Percentiles rank a stretch among this genome's conserved stretches.
phyloP scores from a whole-genome alignment of 2,329 filamentous ascomycete species.

The Conoideocrella luteorostrata region DNA sequence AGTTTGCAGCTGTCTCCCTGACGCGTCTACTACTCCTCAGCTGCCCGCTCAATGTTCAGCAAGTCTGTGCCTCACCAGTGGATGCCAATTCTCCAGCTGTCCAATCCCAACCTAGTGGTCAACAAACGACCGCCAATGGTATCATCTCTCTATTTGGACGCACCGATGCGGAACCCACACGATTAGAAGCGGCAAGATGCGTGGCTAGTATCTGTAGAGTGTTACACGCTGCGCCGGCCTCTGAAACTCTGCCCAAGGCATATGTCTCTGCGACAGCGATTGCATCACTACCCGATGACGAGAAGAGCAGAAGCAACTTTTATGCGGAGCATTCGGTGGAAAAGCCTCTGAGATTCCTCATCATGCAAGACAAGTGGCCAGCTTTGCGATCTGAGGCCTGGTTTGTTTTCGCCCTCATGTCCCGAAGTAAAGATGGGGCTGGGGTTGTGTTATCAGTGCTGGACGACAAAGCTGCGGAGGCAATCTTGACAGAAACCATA shows the following conservation, averaged over 20 bases:
- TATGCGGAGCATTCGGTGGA: conserved; percentile 39
- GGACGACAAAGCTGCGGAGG: conserved; percentile 34
- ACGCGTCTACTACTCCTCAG: conserved; percentile 49
- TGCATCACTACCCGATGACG: background rate
- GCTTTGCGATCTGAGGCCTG: conserved; percentile 53
- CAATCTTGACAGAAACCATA: conserved; percentile 40
- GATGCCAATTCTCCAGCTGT: conserved; percentile 21
- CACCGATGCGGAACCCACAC: conserved; percentile 43
- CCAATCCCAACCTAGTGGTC: conserved; percentile 10
- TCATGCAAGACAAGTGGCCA: conserved; percentile 53
- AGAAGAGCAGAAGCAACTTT: conserved; percentile 29
- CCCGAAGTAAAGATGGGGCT: conserved; percentile 43
- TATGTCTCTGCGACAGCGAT: background rate
- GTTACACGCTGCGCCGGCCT: conserved; percentile 37
- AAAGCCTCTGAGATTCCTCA: conserved; percentile 42
- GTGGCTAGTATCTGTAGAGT: conserved; percentile 47
- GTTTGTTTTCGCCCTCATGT: conserved; percentile 57
- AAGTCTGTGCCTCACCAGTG: conserved; percentile 39
- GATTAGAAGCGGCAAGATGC: conserved; percentile 52
- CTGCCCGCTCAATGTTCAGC: conserved; percentile 44
- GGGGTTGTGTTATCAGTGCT: conserved; percentile 37
- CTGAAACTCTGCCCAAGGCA: conserved; percentile 24
- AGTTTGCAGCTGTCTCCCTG: conserved; percentile 54
- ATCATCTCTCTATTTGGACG: conserved; percentile 32
- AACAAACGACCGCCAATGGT: conserved; percentile 27